A percentile compares a stretch with the other conserved stretches of the same genome.
Conservation (phyloP, 192 early-diverging fungal genomes). For the Dispira simplex region DNA sequence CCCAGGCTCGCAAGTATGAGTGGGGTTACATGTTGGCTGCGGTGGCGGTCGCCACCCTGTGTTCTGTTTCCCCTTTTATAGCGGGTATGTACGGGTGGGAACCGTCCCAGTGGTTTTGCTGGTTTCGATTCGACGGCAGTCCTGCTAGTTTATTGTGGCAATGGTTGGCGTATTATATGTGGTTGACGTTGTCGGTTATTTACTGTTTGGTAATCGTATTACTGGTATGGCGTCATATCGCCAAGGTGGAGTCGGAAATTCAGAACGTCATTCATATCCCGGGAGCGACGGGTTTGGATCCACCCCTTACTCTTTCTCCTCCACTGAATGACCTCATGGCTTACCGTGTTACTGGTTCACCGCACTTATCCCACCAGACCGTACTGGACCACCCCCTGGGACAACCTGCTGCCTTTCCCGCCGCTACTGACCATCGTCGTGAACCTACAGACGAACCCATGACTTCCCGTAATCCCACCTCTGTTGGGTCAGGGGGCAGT, state of each 20-base stretch:
- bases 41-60: neutral
- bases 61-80: neutral
- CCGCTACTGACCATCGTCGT: neutral
- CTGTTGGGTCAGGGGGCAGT: no score
- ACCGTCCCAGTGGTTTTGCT: constrained; percentile 11
- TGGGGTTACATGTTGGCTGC: constrained; percentile 1
- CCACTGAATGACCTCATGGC: neutral
- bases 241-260: constrained; percentile 4
- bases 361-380: neutral
- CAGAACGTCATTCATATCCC: neutral
- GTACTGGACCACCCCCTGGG: neutral
- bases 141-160: constrained; percentile 5
- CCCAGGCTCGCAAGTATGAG: constrained; percentile 3
- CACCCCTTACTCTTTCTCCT: neutral
- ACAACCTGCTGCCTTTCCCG: neutral
- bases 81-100: constrained; percentile 8
- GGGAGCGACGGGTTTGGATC: neutral
- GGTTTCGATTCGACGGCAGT: constrained; percentile 8
- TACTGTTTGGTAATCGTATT: constrained; percentile 3
- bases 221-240: constrained; percentile 5
- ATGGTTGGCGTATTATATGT: constrained; percentile 10
- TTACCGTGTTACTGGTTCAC: neutral
- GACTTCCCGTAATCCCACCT: no score
- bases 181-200: constrained; percentile 5
- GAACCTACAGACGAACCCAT: neutral